Conservation (phyloP, 805 yeast species). For the Candida oleophila region DNA sequence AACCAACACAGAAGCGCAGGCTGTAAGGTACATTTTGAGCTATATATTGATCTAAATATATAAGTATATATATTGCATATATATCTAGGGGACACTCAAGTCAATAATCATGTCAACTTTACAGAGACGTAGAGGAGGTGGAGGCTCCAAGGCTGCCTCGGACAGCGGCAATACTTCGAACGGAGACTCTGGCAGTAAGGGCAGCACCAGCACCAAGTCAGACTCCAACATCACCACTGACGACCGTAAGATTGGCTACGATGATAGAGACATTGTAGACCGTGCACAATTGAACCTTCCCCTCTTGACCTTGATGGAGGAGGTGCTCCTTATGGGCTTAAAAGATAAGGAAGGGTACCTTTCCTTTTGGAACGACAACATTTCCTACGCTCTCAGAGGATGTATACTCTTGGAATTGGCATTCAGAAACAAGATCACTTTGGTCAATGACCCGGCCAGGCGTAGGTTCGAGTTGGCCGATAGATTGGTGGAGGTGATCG, state of each 20-base stretch:
- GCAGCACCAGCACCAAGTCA: too few relatives aligned
- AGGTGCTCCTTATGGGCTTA: constrained; percentile 86
- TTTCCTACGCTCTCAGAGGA: constrained; percentile 93
- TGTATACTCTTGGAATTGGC: constrained; percentile 91
- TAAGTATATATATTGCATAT: too few relatives aligned
- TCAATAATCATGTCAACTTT: constrained; percentile 3
- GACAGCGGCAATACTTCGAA: constrained; percentile 14
- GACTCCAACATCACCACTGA: neutral
- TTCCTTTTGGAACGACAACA: constrained; percentile 97
- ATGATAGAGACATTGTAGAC: constrained; percentile 63
- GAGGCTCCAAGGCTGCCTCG: constrained; percentile 22
- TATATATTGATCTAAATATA: neutral
- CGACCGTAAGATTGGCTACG: constrained; percentile 75
- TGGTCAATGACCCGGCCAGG: constrained; percentile 90
- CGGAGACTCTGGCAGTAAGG: constrained; percentile 15
- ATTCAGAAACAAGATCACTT: constrained; percentile 80
- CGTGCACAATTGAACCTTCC: constrained; percentile 52
- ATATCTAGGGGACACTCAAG: too few relatives aligned
- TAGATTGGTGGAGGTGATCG: constrained; percentile 82
- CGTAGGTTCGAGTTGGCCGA: constrained; percentile 86
- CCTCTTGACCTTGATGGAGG: constrained; percentile 90
- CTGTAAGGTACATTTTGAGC: neutral
- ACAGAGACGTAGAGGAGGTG: constrained; percentile 76
- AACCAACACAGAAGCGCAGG: too few relatives aligned
- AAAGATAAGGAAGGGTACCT: constrained; percentile 95